Conservation (phyloP, 106 monocot genomes). For the Phalaenopsis equestris region DNA sequence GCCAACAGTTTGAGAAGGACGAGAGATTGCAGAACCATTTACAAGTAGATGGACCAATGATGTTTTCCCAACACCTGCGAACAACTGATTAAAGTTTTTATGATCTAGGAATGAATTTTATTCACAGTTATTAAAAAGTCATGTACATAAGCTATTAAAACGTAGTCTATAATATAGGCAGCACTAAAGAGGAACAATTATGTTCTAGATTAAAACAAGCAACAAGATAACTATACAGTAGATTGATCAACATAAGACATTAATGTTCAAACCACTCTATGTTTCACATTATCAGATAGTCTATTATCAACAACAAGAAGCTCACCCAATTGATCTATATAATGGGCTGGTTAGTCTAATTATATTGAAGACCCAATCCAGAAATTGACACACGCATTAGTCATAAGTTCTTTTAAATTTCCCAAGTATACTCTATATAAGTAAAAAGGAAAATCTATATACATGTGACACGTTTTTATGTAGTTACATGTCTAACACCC, state of each 20-base stretch:
- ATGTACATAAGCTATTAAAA: background rate
- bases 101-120: background rate
- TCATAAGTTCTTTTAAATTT: background rate
- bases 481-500: too few relatives aligned
- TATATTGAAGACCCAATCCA: background rate
- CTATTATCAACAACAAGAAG: background rate
- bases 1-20: conserved; percentile 79
- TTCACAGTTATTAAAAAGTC: background rate
- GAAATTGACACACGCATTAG: background rate
- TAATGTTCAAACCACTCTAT: background rate
- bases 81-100: background rate
- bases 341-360: background rate
- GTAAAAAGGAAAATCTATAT: too few relatives aligned
- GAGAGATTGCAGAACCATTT: conserved; percentile 54
- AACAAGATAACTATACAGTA: background rate
- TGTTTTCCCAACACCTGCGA: conserved; percentile 84
- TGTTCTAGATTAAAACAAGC: background rate
- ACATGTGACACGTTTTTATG: too few relatives aligned
- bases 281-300: background rate
- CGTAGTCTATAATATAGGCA: background rate
- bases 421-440: background rate
- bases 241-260: background rate
- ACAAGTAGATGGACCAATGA: conserved; percentile 77
- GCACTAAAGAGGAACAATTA: background rate
- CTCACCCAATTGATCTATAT: background rate